Evolutionary conservation across 495 filamentous ascomycete genomes (phyloP).

Genomic region (Daldinia grandis): DNA sequence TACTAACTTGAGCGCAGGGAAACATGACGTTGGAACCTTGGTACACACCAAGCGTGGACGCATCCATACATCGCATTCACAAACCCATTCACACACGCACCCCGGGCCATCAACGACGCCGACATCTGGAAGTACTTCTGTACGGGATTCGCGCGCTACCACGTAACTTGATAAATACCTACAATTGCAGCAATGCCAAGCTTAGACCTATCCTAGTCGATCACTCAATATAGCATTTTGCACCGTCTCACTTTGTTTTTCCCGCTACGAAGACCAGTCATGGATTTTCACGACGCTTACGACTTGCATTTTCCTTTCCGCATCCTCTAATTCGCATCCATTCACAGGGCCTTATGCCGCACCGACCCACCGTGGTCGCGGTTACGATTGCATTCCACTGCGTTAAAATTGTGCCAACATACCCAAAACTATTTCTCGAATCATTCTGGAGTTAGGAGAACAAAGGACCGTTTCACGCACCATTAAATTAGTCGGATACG

Average conservation of each 20-base stretch:
- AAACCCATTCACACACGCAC: conserved; percentile 44
- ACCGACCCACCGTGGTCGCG: conserved; percentile 14
- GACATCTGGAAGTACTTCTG: conserved; percentile 44
- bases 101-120: conserved; percentile 49
- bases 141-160: conserved; percentile 44
- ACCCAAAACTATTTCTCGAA: conserved; percentile 29
- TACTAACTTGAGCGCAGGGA: conserved; percentile 62
- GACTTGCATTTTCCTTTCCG: conserved; percentile 38
- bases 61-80: conserved; percentile 30
- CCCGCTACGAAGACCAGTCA: conserved; percentile 39
- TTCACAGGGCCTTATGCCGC: conserved; percentile 18
- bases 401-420: conserved; percentile 30
- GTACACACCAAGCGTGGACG: conserved; percentile 54
- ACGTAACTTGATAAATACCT: conserved; percentile 29
- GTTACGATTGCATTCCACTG: conserved; percentile 27
- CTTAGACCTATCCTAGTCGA: conserved; percentile 41
- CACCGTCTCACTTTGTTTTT: conserved; percentile 15
- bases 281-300: conserved; percentile 46
- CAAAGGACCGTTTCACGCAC: conserved; percentile 23
- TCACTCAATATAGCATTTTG: conserved; percentile 48
- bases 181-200: conserved; percentile 11
- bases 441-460: conserved; percentile 41
- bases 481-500: conserved; percentile 19
- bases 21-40: conserved; percentile 73
- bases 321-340: conserved; percentile 36